phyloP scores from a whole-genome alignment of 768 basidiomycete species.

The Omphalotus guepiniiformis region DNA sequence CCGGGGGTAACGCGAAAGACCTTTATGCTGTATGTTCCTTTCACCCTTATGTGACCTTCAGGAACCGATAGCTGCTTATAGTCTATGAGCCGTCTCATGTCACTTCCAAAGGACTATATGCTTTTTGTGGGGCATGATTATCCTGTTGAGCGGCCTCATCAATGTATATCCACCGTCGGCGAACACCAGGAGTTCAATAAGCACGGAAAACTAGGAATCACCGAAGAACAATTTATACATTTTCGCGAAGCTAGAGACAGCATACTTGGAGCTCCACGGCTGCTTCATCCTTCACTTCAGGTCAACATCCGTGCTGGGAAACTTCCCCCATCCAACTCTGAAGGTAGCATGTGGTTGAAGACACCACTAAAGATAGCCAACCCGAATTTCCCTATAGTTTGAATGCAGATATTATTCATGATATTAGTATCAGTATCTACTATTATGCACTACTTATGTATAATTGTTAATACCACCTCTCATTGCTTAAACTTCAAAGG shows the following conservation, averaged over 20 bases:
- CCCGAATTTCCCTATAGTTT: not conserved
- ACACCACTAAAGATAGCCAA: constrained; percentile 1
- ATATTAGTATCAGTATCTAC: too few relatives aligned
- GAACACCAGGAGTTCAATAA: constrained; percentile 27
- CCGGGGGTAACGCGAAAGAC: constrained; percentile 31
- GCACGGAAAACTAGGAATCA: constrained; percentile 24
- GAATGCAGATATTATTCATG: too few relatives aligned
- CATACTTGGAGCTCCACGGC: constrained; percentile 25
- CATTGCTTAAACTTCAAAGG: too few relatives aligned
- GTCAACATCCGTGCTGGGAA: constrained; percentile 32
- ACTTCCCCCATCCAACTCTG: constrained; percentile 12
- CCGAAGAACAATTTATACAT: constrained; percentile 23
- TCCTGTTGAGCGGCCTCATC: constrained; percentile 20
- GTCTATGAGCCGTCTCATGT: constrained; percentile 33
- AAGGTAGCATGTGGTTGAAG: constrained; percentile 3
- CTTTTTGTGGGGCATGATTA: constrained; percentile 38
- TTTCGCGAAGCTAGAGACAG: constrained; percentile 28
- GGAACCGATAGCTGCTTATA: constrained; percentile 7
- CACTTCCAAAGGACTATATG: constrained; percentile 26
- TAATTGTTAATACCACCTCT: too few relatives aligned
- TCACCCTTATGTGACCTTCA: not conserved
- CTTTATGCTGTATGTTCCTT: constrained; percentile 24
- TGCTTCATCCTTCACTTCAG: constrained; percentile 33
- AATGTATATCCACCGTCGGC: constrained; percentile 28
- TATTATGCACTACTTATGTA: too few relatives aligned